Evolutionary conservation across 1,284 basidiomycete genomes (phyloP).

Genomic region (Cutaneotrichosporon daszewskae): DNA sequence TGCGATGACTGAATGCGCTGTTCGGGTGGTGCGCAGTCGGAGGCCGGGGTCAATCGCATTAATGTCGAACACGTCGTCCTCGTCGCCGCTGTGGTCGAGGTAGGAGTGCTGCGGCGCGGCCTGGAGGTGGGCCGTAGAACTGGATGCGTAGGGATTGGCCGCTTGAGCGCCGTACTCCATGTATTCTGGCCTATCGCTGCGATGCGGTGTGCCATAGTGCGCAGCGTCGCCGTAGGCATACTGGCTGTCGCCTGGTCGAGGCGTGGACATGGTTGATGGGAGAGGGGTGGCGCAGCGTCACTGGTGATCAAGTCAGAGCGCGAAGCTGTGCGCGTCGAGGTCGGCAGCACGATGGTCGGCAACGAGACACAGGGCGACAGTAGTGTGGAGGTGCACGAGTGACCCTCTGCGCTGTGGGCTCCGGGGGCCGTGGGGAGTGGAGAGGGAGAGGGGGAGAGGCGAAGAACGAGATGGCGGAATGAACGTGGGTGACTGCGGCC

Average conservation of each 20-base stretch:
- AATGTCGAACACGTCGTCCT: conserved; percentile 35
- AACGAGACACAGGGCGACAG: too few species aligned
- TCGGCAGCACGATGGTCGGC: too few species aligned
- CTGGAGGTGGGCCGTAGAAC: neutral
- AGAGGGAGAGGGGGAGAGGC: neutral
- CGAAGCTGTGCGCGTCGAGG: too few species aligned
- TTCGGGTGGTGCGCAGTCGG: conserved; percentile 76
- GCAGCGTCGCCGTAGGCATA: conserved; percentile 1
- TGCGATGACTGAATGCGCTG: conserved; percentile 79
- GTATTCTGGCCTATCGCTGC: too few species aligned
- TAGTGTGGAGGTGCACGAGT: too few species aligned
- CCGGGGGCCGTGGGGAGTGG: neutral
- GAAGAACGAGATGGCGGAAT: neutral
- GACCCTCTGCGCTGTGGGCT: neutral
- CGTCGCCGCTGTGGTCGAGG: conserved; percentile 20
- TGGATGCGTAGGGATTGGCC: neutral
- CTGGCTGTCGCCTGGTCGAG: neutral
- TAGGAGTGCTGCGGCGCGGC: neutral
- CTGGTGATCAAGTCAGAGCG: too few species aligned
- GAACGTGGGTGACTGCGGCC: neutral
- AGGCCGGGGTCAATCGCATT: conserved; percentile 71
- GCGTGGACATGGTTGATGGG: too few species aligned
- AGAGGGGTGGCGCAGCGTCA: too few species aligned
- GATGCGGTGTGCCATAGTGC: too few species aligned
- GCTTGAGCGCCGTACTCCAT: too few species aligned